Evolutionary conservation across 108 stramenopile species (phyloP).

Genomic region (Nitzschia inconspicua): DNA sequence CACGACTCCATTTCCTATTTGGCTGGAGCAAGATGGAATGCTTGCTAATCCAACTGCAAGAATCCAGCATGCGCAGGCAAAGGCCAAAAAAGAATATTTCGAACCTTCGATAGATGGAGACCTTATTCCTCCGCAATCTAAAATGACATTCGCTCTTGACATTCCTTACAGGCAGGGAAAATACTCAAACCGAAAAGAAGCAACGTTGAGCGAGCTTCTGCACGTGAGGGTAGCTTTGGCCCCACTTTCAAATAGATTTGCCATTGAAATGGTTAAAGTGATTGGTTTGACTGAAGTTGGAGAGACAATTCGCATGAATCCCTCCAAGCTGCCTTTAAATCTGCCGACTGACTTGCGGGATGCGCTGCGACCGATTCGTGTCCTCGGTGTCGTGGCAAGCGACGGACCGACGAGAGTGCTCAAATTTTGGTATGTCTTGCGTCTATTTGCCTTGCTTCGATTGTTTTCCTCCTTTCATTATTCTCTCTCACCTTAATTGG

Average conservation of each 20-base stretch:
- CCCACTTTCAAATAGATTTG: slow-evolving; percentile 49
- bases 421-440: slow-evolving; percentile 35
- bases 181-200: slow-evolving; percentile 50
- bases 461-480: neutral
- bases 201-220: slow-evolving; percentile 50
- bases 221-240: slow-evolving; percentile 55
- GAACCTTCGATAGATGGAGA: slow-evolving; percentile 44
- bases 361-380: slow-evolving; percentile 34
- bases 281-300: slow-evolving; percentile 49
- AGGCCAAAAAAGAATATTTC: neutral
- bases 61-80: neutral
- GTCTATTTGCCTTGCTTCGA: neutral
- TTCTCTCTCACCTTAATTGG: neutral
- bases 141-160: slow-evolving; percentile 57
- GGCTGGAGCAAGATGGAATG: slow-evolving; percentile 64
- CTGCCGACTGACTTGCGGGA: slow-evolving; percentile 20
- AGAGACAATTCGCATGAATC: slow-evolving; percentile 50
- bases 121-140: slow-evolving; percentile 29
- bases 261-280: slow-evolving; percentile 68
- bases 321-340: slow-evolving; percentile 38
- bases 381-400: slow-evolving; percentile 50
- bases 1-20: slow-evolving; percentile 60
- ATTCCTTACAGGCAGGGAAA: slow-evolving; percentile 73
- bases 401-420: slow-evolving; percentile 75
- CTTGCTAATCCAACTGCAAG: slow-evolving; percentile 42